Base-by-base conservation (phyloP, 768 basidiomycete species). In the Phaffia tasmanica region DNA sequence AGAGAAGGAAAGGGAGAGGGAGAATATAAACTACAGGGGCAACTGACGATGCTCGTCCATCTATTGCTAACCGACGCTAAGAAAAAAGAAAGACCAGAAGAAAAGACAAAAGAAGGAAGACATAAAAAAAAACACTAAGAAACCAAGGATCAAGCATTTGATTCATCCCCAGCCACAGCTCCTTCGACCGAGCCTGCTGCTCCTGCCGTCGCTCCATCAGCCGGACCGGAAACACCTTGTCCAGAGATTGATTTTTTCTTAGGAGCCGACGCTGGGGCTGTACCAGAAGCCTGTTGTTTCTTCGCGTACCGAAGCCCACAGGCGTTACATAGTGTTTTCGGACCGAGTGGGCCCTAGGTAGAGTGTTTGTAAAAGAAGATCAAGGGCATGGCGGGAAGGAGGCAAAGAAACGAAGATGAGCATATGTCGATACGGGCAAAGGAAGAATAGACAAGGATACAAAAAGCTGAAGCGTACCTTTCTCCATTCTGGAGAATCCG, bases 401-500 rank as follows among this genome's bases (percentile, higher is more conserved):
- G 42, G 42, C 30, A 29, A 30, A 32, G 27, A 48, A 14, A 57
- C 29, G 30, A 29, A 46, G 56, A 7, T 1, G 19, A 46, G 32
- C 53, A 64, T n/a, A n/a, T n/a, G n/a, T n/a, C n/a, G 62, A 3
- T 29, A 2, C 30, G 27, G 25, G 25, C 23, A 21, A 42, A 23
- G 2, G 16, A 48, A 56, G n/a, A n/a, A n/a, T n/a, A 5, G 16
- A n/a, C 29, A 21, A 48, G 27, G 6, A 21, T 15, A 64, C 47
- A 32, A 53, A 55, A 35, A 57, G 11, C 35, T 9, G 50, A 25
- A 51, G 29, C 74, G 60, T 61, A 82, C 89, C 82, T 91, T 93
- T 72, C 94, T 83, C 94, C 94, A 99, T 78, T 99, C 94, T 0
- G 95, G 93, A 51, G 90, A 93, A 76, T 92, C 89, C 1, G 93